These are phyloP conservation scores for Cetraspora pellucida DNA, from an alignment of 192 early-diverging fungal species.

Conservation along the genomic window DNA sequence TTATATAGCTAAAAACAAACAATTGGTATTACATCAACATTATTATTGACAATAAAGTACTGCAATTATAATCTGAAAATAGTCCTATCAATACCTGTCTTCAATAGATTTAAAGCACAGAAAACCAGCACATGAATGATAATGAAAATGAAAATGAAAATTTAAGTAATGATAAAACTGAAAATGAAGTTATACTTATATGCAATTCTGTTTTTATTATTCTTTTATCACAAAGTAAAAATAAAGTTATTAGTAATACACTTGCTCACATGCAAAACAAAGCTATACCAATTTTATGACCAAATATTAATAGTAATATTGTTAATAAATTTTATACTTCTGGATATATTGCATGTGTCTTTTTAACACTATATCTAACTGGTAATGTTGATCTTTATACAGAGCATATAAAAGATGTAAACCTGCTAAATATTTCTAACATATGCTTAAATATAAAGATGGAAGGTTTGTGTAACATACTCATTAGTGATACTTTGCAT, in stretches of 20 bases:
- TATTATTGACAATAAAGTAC: background rate
- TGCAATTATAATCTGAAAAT: background rate
- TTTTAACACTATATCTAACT: background rate
- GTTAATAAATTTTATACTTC: slow-evolving; percentile 12
- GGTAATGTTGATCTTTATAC: background rate
- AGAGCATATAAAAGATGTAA: slow-evolving; percentile 16
- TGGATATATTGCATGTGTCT: slow-evolving; percentile 3
- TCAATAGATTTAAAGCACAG: background rate
- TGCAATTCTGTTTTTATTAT: background rate
- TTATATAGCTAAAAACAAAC: background rate
- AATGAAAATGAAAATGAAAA: background rate
- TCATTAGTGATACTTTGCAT: background rate
- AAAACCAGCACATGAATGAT: background rate
- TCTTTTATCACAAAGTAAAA: slow-evolving; percentile 1
- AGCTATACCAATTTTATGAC: background rate
- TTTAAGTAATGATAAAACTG: background rate
- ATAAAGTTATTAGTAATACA: background rate
- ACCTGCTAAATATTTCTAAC: slow-evolving; percentile 4
- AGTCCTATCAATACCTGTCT: background rate
- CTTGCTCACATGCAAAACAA: background rate
- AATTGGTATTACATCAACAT: slow-evolving; percentile 7
- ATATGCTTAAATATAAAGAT: slow-evolving; percentile 27
- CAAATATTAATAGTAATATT: background rate
- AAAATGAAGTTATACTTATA: background rate
- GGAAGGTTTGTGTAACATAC: slow-evolving; percentile 9